Evolutionary conservation across 2,329 filamentous ascomycete species (phyloP), one percentile per base, ranked within the genome.

Genomic region (Fusarium sp.): DNA sequence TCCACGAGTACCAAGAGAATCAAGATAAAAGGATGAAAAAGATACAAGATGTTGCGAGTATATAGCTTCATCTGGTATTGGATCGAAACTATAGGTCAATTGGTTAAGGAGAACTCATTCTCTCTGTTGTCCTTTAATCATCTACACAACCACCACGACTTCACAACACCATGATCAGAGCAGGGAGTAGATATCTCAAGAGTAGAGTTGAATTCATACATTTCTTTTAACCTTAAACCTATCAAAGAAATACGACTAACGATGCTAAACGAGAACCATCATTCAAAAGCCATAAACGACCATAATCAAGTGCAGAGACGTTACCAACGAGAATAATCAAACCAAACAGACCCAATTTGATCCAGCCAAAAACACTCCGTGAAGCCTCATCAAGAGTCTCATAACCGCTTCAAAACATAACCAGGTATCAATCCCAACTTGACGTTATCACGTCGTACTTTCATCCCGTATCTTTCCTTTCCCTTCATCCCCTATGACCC

Each of bases 401-500:
- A 13, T 57, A 40, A 40, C 42, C 14, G 38, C 61, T 58, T 60
- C 13, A 52, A 62, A 67, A 73, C 59, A 58, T 45, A 50, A 63
- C 56, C 65, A 54, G 68, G 71, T 74, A 72, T 74, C 27, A 62
- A 72, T 74, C 27, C 64, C 64, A 54, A 62, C 29, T 52, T 52
- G 47, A 52, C 22, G 35, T 20, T 40, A 35, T 29, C 59, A 27
- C 40, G 18, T 24, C 59, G 64, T 61, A n/a, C 42, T 42, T 68
- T 34, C 52, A 29, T 59, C 40, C 6, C 22, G 50, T 68, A 35
- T 24, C 62, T 20, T 69, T 22, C 42, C 45, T 38, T 69, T 47
- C 42, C 45, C 37, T 69, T 42, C 52, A 29, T 59, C 40, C 10
- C 22, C 56, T 66, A 80, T 67, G 78, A 77, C 38, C 78, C 82